phyloP scores from a whole-genome alignment of 2,329 filamentous ascomycete species.

The Claviceps paspali region DNA sequence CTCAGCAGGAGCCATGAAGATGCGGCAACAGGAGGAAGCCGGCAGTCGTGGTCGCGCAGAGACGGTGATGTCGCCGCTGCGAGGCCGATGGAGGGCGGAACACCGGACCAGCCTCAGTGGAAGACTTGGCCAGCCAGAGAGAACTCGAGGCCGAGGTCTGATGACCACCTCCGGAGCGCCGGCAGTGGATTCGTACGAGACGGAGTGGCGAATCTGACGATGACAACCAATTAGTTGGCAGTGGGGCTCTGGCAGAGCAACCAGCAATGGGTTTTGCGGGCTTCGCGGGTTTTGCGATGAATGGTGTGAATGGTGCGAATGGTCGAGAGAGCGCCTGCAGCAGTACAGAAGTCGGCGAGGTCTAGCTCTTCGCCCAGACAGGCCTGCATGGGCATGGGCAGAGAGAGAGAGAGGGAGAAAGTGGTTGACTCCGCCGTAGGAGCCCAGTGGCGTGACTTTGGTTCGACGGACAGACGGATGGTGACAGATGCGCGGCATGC shows the following conservation, averaged over 20 bases:
- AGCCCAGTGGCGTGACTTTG: conserved; percentile 4
- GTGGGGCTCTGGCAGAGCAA: not conserved
- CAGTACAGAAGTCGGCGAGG: not conserved
- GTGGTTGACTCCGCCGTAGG: conserved; percentile 1
- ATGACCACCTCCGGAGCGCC: not conserved
- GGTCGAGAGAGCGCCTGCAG: too few species aligned
- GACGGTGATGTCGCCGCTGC: not conserved
- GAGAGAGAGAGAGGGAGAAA: not conserved
- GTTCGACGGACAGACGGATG: not conserved
- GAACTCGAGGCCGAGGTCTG: not conserved
- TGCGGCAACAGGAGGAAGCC: not conserved
- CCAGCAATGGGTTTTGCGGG: not conserved
- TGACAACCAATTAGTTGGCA: too few species aligned
- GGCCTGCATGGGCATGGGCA: not conserved
- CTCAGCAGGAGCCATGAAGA: conserved; percentile 7
- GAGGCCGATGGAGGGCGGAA: not conserved
- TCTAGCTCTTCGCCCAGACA: not conserved
- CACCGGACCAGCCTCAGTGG: not conserved
- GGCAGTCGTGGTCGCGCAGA: not conserved
- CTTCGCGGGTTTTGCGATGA: too few species aligned
- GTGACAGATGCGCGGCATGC: not conserved
- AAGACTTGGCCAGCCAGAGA: not conserved
- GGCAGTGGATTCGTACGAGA: not conserved
- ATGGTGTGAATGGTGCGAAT: too few species aligned
- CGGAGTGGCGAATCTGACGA: not conserved